These are phyloP conservation scores for Sindora glabra DNA, from an alignment of 306 rosid genomes.

Conservation along the genomic window DNA sequence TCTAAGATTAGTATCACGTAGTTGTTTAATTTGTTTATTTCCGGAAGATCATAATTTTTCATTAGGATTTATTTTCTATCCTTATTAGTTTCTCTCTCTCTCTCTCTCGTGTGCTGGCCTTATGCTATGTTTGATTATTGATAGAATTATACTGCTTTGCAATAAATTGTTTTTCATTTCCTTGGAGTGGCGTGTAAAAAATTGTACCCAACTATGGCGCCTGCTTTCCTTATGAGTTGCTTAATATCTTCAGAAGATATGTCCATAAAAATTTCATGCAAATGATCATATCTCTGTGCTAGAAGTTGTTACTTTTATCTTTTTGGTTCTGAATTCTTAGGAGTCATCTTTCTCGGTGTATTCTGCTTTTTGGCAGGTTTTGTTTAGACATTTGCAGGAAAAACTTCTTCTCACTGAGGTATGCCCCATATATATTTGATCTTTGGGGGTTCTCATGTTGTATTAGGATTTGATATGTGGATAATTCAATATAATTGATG, in stretches of 20 bases:
- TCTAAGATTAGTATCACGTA: not conserved
- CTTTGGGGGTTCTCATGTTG: too few relatives aligned
- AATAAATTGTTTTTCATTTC: slow-evolving; percentile 1
- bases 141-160: not conserved
- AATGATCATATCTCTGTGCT: not conserved
- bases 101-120: not conserved
- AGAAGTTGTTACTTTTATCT: not conserved
- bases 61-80: not conserved
- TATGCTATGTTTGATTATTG: not conserved
- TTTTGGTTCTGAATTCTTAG: not conserved
- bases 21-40: not conserved
- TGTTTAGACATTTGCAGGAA: slow-evolving; percentile 92
- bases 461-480: slow-evolving; percentile 5
- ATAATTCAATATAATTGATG: not conserved
- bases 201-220: not conserved
- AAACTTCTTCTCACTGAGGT: slow-evolving; percentile 91
- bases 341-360: not conserved
- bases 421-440: too few relatives aligned
- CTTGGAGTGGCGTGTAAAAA: not conserved
- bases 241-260: not conserved
- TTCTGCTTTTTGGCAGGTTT: slow-evolving; percentile 65
- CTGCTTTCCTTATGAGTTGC: not conserved
- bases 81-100: not conserved
- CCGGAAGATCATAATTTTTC: not conserved
- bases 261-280: not conserved